phyloP scores from a whole-genome alignment of 2,329 filamentous ascomycete genomes.

The Cladosporium sp. region DNA sequence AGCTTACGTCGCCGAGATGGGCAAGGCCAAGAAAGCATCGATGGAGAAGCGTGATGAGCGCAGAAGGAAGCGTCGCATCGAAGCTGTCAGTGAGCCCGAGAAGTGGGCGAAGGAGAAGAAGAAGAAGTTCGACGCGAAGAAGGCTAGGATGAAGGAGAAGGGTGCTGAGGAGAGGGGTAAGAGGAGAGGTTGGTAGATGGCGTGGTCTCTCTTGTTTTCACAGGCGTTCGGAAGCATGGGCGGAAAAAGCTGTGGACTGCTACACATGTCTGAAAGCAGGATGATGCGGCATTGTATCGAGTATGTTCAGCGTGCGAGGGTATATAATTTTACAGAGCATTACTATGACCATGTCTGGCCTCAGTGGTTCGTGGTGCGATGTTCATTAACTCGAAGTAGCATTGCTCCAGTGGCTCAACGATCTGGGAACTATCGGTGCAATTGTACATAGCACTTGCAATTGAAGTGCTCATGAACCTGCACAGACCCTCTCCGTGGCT shows the following conservation, averaged over 20 bases:
- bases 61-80: conserved; percentile 81
- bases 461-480: not conserved
- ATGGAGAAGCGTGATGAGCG: conserved; percentile 67
- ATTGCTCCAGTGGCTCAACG: too few species aligned
- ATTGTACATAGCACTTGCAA: too few species aligned
- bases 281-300: not conserved
- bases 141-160: conserved; percentile 74
- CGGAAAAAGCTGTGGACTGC: not conserved
- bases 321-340: not conserved
- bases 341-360: not conserved
- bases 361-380: too few species aligned
- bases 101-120: conserved; percentile 73
- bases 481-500: not conserved
- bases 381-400: too few species aligned
- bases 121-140: conserved; percentile 80
- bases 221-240: not conserved
- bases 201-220: not conserved
- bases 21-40: conserved; percentile 69
- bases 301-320: not conserved
- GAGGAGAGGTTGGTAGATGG: conserved; percentile 68
- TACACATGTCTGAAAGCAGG: not conserved
- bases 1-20: conserved; percentile 69
- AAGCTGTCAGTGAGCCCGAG: conserved; percentile 78
- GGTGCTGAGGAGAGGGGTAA: conserved; percentile 66
- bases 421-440: too few species aligned